phyloP scores from a whole-genome alignment of 345 rosid genomes.

The Lepidium sativum region DNA sequence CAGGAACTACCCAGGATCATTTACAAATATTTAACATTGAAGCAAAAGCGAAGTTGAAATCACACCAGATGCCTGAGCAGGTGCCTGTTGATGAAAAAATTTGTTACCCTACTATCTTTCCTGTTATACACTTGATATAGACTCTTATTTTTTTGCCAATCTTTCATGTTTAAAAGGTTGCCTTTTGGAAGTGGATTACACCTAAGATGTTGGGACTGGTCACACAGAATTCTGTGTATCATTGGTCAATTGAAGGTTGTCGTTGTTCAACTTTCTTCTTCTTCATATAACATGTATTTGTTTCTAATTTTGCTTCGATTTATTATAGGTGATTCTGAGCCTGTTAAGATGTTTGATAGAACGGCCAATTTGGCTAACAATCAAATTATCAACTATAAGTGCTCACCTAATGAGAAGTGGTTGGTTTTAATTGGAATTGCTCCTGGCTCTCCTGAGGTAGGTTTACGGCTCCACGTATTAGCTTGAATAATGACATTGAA shows the following conservation, averaged over 20 bases:
- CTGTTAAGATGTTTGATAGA: slow-evolving; percentile 94
- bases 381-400: slow-evolving; percentile 93
- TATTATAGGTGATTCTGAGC: slow-evolving; percentile 84
- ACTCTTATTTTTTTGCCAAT: neutral
- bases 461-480: neutral
- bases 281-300: neutral
- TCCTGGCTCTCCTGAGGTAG: slow-evolving; percentile 96
- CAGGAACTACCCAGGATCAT: slow-evolving; percentile 96
- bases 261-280: slow-evolving; percentile 1
- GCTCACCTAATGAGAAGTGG: slow-evolving; percentile 97
- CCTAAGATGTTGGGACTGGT: slow-evolving; percentile 92
- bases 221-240: slow-evolving; percentile 83
- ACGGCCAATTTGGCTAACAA: slow-evolving; percentile 85
- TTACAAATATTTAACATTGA: slow-evolving; percentile 97
- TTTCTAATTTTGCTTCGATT: slow-evolving; percentile 2
- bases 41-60: slow-evolving; percentile 87
- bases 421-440: slow-evolving; percentile 94
- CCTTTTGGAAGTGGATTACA: slow-evolving; percentile 97
- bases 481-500: slow-evolving; percentile 1
- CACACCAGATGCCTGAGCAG: slow-evolving; percentile 99
- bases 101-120: neutral
- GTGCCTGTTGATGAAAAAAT: slow-evolving; percentile 29
- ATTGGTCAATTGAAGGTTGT: slow-evolving; percentile 97
- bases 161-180: slow-evolving; percentile 45
- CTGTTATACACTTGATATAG: neutral